These are phyloP conservation scores for Lasiosphaeria hispida DNA, from an alignment of 495 filamentous ascomycete genomes.

Conservation along the genomic window DNA sequence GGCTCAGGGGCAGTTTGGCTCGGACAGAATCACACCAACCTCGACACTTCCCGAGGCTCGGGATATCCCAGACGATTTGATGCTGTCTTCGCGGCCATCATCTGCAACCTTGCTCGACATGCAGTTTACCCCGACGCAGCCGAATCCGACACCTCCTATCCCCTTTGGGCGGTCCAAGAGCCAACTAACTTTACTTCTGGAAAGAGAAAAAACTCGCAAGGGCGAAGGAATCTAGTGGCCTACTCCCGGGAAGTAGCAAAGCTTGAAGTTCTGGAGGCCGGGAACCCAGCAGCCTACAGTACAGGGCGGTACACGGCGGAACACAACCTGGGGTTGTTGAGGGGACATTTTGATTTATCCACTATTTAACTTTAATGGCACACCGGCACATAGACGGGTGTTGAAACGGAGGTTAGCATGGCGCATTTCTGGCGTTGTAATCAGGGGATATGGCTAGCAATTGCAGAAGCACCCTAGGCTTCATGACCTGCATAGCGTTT, in stretches of 20 bases:
- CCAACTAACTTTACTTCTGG: constrained; percentile 49
- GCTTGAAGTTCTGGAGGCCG: too few species aligned
- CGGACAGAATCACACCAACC: constrained; percentile 23
- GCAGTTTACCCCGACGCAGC: constrained; percentile 41
- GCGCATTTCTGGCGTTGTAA: neutral
- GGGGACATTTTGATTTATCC: too few species aligned
- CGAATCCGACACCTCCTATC: constrained; percentile 30
- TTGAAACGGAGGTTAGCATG: neutral
- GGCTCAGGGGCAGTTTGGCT: constrained; percentile 38
- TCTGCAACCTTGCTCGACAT: constrained; percentile 29
- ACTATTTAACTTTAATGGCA: too few species aligned
- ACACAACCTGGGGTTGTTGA: too few species aligned
- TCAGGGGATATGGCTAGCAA: neutral
- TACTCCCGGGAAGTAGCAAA: neutral
- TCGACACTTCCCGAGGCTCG: constrained; percentile 18
- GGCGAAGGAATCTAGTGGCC: neutral
- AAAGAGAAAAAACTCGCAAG: constrained; percentile 32
- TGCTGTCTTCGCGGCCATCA: constrained; percentile 24
- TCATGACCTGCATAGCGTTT: constrained; percentile 5
- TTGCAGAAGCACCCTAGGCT: constrained; percentile 6
- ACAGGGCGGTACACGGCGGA: too few species aligned
- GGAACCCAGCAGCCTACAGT: too few species aligned
- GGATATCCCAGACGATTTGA: constrained; percentile 26
- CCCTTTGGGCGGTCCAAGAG: constrained; percentile 49
- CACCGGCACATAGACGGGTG: neutral